Conservation (phyloP, 352 stramenopile species). For the Pythium inflatum region DNA sequence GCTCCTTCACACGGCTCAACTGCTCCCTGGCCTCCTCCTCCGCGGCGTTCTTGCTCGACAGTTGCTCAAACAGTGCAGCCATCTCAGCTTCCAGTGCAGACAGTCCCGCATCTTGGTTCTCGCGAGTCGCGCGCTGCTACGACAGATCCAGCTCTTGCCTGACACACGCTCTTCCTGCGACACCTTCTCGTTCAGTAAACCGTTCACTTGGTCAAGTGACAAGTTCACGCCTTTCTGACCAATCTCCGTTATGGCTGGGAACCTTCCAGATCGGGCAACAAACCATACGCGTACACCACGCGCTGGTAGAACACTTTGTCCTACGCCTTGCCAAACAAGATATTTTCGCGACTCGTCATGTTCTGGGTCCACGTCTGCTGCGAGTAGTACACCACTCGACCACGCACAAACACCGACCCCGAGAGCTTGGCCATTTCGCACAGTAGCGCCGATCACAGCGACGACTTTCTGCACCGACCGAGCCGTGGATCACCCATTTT, state of each 20-base stretch:
- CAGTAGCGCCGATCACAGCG: conserved; percentile 53
- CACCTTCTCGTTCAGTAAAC: no score
- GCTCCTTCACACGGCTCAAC: no score
- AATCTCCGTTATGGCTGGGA: conserved; percentile 93
- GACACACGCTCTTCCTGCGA: conserved; percentile 68
- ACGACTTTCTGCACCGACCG: conserved; percentile 64
- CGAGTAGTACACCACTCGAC: conserved; percentile 66
- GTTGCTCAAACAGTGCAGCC: no score
- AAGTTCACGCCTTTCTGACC: conserved; percentile 96
- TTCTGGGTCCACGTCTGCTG: conserved; percentile 90
- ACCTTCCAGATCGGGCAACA: conserved; percentile 83
- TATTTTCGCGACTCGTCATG: conserved; percentile 62
- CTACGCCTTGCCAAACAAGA: conserved; percentile 89
- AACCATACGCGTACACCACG: conserved; percentile 78
- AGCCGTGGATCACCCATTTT: conserved; percentile 55
- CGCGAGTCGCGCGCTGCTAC: no score
- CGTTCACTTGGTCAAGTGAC: no score
- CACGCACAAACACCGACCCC: conserved; percentile 48
- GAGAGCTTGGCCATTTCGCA: conserved; percentile 84
- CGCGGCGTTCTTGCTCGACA: no score
- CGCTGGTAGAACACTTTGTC: conserved; percentile 40
- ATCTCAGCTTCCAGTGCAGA: no score
- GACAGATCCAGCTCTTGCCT: no score
- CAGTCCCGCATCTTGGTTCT: no score
- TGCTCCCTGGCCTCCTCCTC: no score